Base-by-base conservation (phyloP, 768 basidiomycete species). In the Daedaleopsis nitida region DNA sequence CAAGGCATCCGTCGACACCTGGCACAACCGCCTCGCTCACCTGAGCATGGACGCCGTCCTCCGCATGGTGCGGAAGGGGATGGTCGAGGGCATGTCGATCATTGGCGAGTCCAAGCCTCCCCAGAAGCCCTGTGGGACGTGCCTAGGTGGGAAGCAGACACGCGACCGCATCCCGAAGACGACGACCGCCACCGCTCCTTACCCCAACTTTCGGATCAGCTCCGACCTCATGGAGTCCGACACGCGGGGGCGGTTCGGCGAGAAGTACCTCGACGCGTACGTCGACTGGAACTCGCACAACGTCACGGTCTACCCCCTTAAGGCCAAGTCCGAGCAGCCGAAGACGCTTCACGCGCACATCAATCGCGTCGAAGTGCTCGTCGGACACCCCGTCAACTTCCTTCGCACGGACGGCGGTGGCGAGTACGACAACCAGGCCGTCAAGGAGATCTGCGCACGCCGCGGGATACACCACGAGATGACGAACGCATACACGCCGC, bases 111-210 rank as follows among this genome's bases (percentile, higher is more conserved):
- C 24, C 6, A 19, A 37, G 19, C 24, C 11, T 11, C 23, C 58
- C 3, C 3, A 1, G 10, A 48, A 21, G 0, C 13, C 42, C 9
- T 73, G 72, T 48, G 55, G 42, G 32, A 39, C 64, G 8, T 70
- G 71, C 53, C 60, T 70, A 9, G 35, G 66, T 38, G 70, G 70
- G 13, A 74, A 73, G 53, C 69, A 72, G 44, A 23, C 65, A 0
- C 53, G 60, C 27, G 34, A 55, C 13, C 39, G 55, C 0, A 66
- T 69, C 35, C 63, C 57, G 1, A 59, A 65, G 13, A 6, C 55
- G 27, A 63, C 66, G 4, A 50, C 10, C 3, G 24, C 58, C 57
- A 21, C 58, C 32, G 35, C 58, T 44, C 13, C 21, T 21, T 17
- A 35, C 57, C 0, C 54, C 13, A 58, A 58, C 51, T 37, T 44